Conservation (phyloP, 805 yeast species). For the Saturnispora mendoncae region DNA sequence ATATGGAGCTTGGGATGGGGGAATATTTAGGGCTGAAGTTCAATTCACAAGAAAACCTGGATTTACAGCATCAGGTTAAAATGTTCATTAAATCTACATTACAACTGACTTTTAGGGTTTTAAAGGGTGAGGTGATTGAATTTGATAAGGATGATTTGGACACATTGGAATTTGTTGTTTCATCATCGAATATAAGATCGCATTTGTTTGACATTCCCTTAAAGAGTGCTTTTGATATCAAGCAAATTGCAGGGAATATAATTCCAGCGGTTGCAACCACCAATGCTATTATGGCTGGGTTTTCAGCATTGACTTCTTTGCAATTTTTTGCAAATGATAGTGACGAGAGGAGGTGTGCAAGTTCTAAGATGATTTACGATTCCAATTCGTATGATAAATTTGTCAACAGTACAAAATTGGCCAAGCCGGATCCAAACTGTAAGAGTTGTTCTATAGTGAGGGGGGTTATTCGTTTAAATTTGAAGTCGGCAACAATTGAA, state of each 20-base stretch:
- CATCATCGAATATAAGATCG: conserved; percentile 77
- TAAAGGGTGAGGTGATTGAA: conserved; percentile 35
- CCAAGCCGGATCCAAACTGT: conserved; percentile 62
- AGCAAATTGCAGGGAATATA: conserved; percentile 94
- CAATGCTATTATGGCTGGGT: conserved; percentile 90
- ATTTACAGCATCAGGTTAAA: conserved; percentile 49
- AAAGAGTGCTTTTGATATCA: conserved; percentile 76
- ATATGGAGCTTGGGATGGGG: not conserved
- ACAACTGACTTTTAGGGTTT: conserved; percentile 41
- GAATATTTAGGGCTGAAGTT: conserved; percentile 6
- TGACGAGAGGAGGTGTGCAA: conserved; percentile 23
- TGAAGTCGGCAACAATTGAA: conserved; percentile 31
- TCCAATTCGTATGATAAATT: conserved; percentile 50
- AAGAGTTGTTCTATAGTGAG: conserved; percentile 53
- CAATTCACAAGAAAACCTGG: conserved; percentile 46
- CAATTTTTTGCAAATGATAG: conserved; percentile 31
- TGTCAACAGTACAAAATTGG: conserved; percentile 53
- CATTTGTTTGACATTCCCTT: conserved; percentile 57
- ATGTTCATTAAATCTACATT: conserved; percentile 45
- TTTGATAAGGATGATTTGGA: conserved; percentile 96
- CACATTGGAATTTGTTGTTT: conserved; percentile 77
- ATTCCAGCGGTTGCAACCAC: conserved; percentile 98
- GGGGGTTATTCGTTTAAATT: conserved; percentile 36
- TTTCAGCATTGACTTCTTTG: conserved; percentile 67
- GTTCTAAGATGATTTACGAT: conserved; percentile 43